Evolutionary conservation across 1,284 basidiomycete species (phyloP).

Genomic region (Pseudozyma sp.): DNA sequence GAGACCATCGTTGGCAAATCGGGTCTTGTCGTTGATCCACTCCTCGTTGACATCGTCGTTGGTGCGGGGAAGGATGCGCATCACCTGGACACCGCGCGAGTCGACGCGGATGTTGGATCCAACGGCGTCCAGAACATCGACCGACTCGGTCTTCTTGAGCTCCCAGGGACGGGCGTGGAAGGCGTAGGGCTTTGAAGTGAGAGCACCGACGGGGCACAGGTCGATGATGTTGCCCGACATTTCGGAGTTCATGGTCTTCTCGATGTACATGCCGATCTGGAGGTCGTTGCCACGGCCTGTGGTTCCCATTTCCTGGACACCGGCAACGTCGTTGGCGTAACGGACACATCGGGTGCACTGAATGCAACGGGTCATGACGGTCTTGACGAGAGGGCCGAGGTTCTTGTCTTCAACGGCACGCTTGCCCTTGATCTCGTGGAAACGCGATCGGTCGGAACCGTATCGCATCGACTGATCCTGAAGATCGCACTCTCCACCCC

Average conservation of each 20-base stretch:
- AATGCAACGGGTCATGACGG: conserved; percentile 99
- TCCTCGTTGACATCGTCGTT: conserved; percentile 99
- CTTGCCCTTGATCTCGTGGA: conserved; percentile 98
- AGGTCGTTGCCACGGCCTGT: conserved; percentile 97
- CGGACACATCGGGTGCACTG: conserved; percentile 99
- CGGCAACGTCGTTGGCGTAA: conserved; percentile 98
- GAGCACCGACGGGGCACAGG: conserved; percentile 92
- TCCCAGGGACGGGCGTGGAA: conserved; percentile 99
- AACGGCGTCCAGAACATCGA: conserved; percentile 98
- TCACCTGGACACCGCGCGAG: conserved; percentile 93
- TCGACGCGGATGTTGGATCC: conserved; percentile 98
- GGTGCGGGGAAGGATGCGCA: conserved; percentile 94
- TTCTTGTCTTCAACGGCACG: conserved; percentile 99
- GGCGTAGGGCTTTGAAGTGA: conserved; percentile 97
- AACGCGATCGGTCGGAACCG: conserved; percentile 93
- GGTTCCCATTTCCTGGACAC: conserved; percentile 96
- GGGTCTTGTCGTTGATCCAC: conserved; percentile 99
- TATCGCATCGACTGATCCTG: conserved; percentile 99
- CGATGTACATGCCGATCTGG: conserved; percentile 98
- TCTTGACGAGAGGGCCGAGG: conserved; percentile 97
- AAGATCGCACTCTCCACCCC: conserved; percentile 87
- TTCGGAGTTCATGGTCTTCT: conserved; percentile 97
- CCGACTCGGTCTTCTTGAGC: conserved; percentile 95
- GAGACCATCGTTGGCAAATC: conserved; percentile 94
- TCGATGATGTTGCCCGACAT: conserved; percentile 97